Conservation (phyloP, 768 basidiomycete genomes). For the Scleroderma citrinum region DNA sequence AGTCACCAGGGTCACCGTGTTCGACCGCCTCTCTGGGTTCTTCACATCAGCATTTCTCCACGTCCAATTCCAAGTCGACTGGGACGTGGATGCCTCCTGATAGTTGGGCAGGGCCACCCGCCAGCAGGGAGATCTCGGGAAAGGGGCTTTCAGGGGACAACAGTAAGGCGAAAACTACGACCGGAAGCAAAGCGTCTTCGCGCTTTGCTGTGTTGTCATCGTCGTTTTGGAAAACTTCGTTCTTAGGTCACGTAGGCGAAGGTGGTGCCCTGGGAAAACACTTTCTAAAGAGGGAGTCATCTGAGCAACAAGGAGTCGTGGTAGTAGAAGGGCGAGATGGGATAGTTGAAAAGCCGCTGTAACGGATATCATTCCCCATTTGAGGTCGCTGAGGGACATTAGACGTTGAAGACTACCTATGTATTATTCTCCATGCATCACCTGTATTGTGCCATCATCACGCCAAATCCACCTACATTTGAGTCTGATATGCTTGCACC, state of each 20-base stretch:
- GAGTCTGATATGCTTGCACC: no score
- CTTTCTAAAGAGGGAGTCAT: not conserved
- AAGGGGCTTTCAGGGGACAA: not conserved
- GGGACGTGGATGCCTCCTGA: slow-evolving; percentile 20
- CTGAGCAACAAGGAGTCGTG: slow-evolving; percentile 2
- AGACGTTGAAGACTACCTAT: slow-evolving; percentile 6
- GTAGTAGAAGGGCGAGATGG: slow-evolving; percentile 8
- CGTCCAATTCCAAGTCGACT: not conserved
- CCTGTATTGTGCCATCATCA: no score
- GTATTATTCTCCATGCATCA: no score
- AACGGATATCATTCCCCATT: slow-evolving; percentile 24
- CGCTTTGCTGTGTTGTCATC: not conserved
- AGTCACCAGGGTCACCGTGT: not conserved
- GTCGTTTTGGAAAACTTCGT: not conserved
- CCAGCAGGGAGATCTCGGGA: not conserved
- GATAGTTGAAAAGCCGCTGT: slow-evolving; percentile 20
- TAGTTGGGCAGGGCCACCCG: slow-evolving; percentile 19
- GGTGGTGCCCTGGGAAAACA: not conserved
- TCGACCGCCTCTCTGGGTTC: not conserved
- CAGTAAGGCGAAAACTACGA: not conserved
- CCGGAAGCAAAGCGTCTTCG: not conserved
- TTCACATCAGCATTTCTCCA: no score
- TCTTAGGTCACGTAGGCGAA: not conserved
- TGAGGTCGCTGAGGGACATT: slow-evolving; percentile 19
- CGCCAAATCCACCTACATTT: no score